phyloP scores from a whole-genome alignment of 805 yeast genomes.

The Priceomyces castillae region DNA sequence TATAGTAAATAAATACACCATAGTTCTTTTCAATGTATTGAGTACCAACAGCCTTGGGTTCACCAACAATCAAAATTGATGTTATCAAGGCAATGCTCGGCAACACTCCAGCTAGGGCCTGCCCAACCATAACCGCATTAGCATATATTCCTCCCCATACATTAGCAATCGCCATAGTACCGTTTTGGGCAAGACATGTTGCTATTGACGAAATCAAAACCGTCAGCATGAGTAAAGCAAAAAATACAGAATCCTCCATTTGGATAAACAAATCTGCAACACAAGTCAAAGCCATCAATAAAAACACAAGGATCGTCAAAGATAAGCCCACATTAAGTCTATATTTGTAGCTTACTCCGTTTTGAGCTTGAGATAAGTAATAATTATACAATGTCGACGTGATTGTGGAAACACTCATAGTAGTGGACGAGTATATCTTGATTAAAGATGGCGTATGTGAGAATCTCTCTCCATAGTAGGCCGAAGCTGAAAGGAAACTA shows the following conservation, averaged over 20 bases:
- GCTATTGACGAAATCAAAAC: slow-evolving; percentile 70
- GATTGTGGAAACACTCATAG: slow-evolving; percentile 84
- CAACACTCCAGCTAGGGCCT: slow-evolving; percentile 89
- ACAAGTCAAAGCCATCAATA: slow-evolving; percentile 54
- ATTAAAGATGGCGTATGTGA: slow-evolving; percentile 48
- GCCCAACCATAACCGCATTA: slow-evolving; percentile 92
- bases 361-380: slow-evolving; percentile 64
- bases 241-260: slow-evolving; percentile 44
- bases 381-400: slow-evolving; percentile 59
- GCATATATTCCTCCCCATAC: slow-evolving; percentile 73
- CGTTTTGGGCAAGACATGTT: slow-evolving; percentile 83
- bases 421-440: slow-evolving; percentile 67
- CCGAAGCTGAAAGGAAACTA: slow-evolving; percentile 81
- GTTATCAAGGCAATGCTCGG: slow-evolving; percentile 72
- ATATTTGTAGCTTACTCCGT: slow-evolving; percentile 51
- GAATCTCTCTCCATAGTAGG: slow-evolving; percentile 69
- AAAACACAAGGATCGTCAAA: slow-evolving; percentile 57
- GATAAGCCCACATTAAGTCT: slow-evolving; percentile 62
- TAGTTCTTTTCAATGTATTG: slow-evolving; percentile 32
- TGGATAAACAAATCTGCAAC: slow-evolving; percentile 31
- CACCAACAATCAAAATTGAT: slow-evolving; percentile 47
- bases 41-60: slow-evolving; percentile 17
- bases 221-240: slow-evolving; percentile 54
- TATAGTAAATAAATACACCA: slow-evolving; percentile 46
- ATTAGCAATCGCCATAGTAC: slow-evolving; percentile 83